Conservation (phyloP, 768 basidiomycete genomes). For the Neoboletus brunneissimus region DNA sequence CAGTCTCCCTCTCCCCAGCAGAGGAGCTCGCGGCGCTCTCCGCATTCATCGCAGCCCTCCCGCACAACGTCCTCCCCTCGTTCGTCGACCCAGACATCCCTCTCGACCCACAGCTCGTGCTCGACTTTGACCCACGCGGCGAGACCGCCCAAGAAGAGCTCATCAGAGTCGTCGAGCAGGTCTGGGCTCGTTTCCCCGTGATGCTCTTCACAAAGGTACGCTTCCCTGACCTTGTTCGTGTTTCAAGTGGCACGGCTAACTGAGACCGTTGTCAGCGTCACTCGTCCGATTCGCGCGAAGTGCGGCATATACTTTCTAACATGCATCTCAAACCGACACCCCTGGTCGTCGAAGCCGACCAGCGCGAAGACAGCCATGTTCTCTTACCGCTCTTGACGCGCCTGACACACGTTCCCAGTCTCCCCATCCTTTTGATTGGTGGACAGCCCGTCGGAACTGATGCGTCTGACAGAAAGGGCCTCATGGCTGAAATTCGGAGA, state of each 20-base stretch:
- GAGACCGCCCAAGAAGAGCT: slow-evolving; percentile 61
- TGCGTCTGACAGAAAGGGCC: slow-evolving; percentile 5
- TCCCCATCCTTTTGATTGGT: slow-evolving; percentile 69
- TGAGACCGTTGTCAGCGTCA: slow-evolving; percentile 43
- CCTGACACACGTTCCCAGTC: slow-evolving; percentile 49
- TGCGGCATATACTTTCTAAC: slow-evolving; percentile 54
- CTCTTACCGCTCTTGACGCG: slow-evolving; percentile 60
- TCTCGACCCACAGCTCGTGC: slow-evolving; percentile 76
- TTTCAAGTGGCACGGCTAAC: slow-evolving; percentile 3
- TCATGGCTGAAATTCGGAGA: slow-evolving; percentile 49
- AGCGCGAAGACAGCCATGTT: slow-evolving; percentile 66
- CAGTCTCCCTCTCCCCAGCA: slow-evolving; percentile 45
- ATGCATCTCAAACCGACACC: slow-evolving; percentile 62
- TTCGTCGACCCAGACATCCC: slow-evolving; percentile 59
- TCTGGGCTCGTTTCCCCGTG: slow-evolving; percentile 73
- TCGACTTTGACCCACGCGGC: slow-evolving; percentile 79
- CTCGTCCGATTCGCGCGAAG: slow-evolving; percentile 63
- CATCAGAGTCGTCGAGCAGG: slow-evolving; percentile 53
- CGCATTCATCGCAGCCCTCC: slow-evolving; percentile 68
- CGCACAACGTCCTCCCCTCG: slow-evolving; percentile 71
- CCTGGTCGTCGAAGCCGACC: slow-evolving; percentile 68
- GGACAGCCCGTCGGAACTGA: slow-evolving; percentile 53
- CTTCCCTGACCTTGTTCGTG: not conserved
- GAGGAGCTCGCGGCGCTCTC: slow-evolving; percentile 76
- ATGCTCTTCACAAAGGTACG: slow-evolving; percentile 70